phyloP scores from a whole-genome alignment of 768 basidiomycete genomes.

The Lactifluus piperatus region DNA sequence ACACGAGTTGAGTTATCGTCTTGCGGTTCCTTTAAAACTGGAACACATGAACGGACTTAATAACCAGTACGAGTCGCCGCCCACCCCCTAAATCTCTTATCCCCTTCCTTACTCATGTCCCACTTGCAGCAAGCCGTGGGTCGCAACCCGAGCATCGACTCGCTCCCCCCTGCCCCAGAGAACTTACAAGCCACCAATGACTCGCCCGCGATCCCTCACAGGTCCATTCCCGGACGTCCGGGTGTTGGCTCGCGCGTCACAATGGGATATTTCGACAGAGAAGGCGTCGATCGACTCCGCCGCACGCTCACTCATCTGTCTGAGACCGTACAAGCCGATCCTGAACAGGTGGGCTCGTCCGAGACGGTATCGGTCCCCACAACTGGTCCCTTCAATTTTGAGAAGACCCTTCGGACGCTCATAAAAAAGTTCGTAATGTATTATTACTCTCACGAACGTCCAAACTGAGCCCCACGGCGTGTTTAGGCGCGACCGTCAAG shows the following conservation, averaged over 20 bases:
- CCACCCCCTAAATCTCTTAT: neutral
- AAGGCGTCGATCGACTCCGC: slow-evolving; percentile 36
- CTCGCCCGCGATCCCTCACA: neutral
- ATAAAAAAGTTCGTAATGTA: slow-evolving; percentile 20
- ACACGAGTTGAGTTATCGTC: too few species aligned
- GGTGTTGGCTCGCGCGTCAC: slow-evolving; percentile 25
- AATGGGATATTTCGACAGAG: slow-evolving; percentile 46
- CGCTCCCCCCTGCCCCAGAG: slow-evolving; percentile 4
- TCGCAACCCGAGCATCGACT: neutral
- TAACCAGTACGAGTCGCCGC: neutral
- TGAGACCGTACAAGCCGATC: neutral
- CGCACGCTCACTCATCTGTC: slow-evolving; percentile 28
- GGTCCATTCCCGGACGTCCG: too few species aligned
- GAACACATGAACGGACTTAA: neutral
- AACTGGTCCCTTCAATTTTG: slow-evolving; percentile 26
- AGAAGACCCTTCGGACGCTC: slow-evolving; percentile 23
- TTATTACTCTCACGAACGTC: too few species aligned
- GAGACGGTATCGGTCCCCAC: slow-evolving; percentile 18
- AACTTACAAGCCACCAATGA: neutral
- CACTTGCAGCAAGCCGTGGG: neutral
- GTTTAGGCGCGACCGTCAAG: slow-evolving; percentile 39
- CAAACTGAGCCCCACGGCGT: too few species aligned
- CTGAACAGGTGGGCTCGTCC: slow-evolving; percentile 11
- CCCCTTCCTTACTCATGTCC: neutral
- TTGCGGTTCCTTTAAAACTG: too few species aligned